Evolutionary conservation across 1,284 basidiomycete genomes (phyloP).

Genomic region (Anthracocystis setariae): DNA sequence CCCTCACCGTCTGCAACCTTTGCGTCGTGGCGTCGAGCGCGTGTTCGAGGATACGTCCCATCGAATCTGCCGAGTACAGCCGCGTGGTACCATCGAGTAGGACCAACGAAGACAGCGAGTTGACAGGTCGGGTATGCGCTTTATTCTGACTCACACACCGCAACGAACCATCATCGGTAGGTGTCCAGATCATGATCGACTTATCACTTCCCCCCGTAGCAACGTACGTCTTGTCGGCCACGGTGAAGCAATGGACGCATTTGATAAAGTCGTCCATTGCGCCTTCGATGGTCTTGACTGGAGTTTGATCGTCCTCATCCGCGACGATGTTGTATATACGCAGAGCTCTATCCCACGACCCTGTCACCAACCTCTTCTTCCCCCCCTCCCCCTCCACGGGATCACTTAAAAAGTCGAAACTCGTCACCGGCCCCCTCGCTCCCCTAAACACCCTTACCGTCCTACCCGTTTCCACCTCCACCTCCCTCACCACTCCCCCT

Average conservation of each 20-base stretch:
- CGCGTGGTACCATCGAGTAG: constrained; percentile 6
- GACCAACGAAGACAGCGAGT: constrained; percentile 13
- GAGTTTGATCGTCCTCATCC: not conserved
- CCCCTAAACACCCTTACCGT: constrained; percentile 29
- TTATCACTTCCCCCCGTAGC: constrained; percentile 46
- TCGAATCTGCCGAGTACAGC: constrained; percentile 46
- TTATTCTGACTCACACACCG: constrained; percentile 16
- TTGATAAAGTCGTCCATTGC: constrained; percentile 54
- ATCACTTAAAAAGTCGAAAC: constrained; percentile 12
- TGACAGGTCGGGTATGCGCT: constrained; percentile 46
- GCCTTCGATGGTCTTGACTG: constrained; percentile 2
- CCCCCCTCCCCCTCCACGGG: not conserved
- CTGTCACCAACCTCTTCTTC: constrained; percentile 24
- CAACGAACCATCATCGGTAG: constrained; percentile 1
- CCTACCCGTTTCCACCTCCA: constrained; percentile 24
- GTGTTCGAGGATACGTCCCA: constrained; percentile 44
- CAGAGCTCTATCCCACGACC: constrained; percentile 44
- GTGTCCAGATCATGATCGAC: constrained; percentile 30
- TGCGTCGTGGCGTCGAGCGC: constrained; percentile 6
- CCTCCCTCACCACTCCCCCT: constrained; percentile 27
- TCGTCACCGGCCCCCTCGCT: constrained; percentile 30
- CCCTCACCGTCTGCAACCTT: constrained; percentile 18
- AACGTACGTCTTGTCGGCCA: constrained; percentile 7
- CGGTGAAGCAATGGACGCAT: constrained; percentile 21
- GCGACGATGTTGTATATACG: constrained; percentile 14